phyloP scores from a whole-genome alignment of 2,329 filamentous ascomycete species.

The Trichophyton verrucosum region DNA sequence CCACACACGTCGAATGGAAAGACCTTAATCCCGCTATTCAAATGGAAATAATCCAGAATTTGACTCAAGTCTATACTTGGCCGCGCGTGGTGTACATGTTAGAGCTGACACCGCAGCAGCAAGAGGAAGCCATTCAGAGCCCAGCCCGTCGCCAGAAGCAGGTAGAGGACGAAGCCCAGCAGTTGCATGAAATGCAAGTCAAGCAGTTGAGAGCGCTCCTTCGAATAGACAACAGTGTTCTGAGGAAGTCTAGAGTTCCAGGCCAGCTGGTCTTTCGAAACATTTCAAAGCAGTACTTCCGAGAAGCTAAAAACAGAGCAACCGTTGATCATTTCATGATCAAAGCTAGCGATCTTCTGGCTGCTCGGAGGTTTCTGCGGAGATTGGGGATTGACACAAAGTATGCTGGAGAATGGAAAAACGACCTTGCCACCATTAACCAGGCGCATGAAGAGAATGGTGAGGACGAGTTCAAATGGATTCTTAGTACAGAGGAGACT shows the following conservation, averaged over 20 bases:
- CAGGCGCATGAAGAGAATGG: conserved; percentile 9
- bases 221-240: conserved; percentile 22
- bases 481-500: neutral
- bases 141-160: conserved; percentile 19
- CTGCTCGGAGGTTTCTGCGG: conserved; percentile 22
- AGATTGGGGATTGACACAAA: conserved; percentile 19
- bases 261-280: conserved; percentile 21
- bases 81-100: conserved; percentile 16
- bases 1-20: conserved; percentile 20
- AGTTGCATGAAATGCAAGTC: conserved; percentile 23
- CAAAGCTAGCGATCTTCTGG: conserved; percentile 20
- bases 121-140: conserved; percentile 13
- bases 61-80: conserved; percentile 18
- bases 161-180: conserved; percentile 19
- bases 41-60: conserved; percentile 26
- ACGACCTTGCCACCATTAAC: conserved; percentile 15
- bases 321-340: conserved; percentile 21
- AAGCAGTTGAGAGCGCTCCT: conserved; percentile 25
- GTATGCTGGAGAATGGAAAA: conserved; percentile 25
- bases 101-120: conserved; percentile 18
- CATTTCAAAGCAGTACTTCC: conserved; percentile 15
- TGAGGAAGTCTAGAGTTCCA: conserved; percentile 16
- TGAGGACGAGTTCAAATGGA: conserved; percentile 12
- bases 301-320: conserved; percentile 7
- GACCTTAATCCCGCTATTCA: conserved; percentile 24